Conservation (phyloP, 2,329 filamentous ascomycete genomes). For the Aspergillus thermomutatus region DNA sequence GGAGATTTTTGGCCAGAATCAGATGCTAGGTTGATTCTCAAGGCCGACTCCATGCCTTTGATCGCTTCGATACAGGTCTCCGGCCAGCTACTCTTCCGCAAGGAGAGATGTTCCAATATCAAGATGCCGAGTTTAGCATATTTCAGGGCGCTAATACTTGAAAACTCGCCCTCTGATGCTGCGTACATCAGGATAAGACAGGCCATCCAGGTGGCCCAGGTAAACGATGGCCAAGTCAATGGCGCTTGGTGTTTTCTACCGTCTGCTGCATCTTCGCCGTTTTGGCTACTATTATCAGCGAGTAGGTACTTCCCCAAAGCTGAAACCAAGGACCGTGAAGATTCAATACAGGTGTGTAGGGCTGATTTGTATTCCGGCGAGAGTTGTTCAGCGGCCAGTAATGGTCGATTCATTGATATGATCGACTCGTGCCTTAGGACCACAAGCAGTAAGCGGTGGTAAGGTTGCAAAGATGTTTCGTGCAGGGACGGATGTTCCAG, state of each 20-base stretch:
- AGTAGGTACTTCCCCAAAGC: slow-evolving; percentile 33
- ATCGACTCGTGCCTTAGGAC: slow-evolving; percentile 50
- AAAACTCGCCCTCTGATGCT: slow-evolving; percentile 45
- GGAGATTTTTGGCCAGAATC: background rate
- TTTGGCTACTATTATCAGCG: background rate
- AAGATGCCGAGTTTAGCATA: slow-evolving; percentile 32
- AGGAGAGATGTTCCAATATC: slow-evolving; percentile 32
- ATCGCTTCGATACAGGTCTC: slow-evolving; percentile 39
- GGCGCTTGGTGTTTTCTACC: slow-evolving; percentile 17
- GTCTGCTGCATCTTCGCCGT: background rate
- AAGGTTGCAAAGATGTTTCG: slow-evolving; percentile 21
- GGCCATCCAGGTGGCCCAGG: slow-evolving; percentile 54
- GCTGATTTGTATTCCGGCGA: slow-evolving; percentile 47
- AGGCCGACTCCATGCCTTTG: slow-evolving; percentile 30
- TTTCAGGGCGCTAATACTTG: slow-evolving; percentile 38
- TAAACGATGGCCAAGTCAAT: slow-evolving; percentile 51
- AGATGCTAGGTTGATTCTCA: slow-evolving; percentile 8
- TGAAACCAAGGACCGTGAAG: slow-evolving; percentile 48
- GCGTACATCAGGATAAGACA: slow-evolving; percentile 52
- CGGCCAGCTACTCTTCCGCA: slow-evolving; percentile 37
- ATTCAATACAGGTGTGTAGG: slow-evolving; percentile 51
- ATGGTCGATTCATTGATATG: slow-evolving; percentile 51
- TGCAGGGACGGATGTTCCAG: background rate
- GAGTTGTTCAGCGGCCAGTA: slow-evolving; percentile 45
- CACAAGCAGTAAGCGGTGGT: slow-evolving; percentile 43